Evolutionary conservation across 2,329 filamentous ascomycete species (phyloP).

Genomic region (Verticillium klebahnii): DNA sequence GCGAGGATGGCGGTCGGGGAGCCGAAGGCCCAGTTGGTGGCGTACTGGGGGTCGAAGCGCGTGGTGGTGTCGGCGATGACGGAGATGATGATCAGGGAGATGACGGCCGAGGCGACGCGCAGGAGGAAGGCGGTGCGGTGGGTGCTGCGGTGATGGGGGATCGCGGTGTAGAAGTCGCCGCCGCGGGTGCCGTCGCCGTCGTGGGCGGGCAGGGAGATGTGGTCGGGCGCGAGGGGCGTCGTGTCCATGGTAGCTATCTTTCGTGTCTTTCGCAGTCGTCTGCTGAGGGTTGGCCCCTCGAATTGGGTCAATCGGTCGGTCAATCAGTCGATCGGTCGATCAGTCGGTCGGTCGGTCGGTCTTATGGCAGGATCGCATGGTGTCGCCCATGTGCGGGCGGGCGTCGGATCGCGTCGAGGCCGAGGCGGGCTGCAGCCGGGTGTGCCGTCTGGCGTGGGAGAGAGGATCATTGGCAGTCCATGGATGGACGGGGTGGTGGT

Average conservation of each 20-base stretch:
- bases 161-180: slow-evolving; percentile 10
- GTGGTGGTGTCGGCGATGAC: not conserved
- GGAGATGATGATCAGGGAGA: slow-evolving; percentile 5
- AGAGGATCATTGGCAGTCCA: not conserved
- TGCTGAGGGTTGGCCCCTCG: not conserved
- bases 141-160: slow-evolving; percentile 11
- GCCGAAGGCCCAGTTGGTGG: slow-evolving; percentile 1
- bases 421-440: not conserved
- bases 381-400: not conserved
- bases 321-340: not conserved
- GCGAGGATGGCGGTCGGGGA: slow-evolving; percentile 3
- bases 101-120: slow-evolving; percentile 7
- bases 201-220: slow-evolving; percentile 2
- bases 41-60: not conserved
- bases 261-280: not conserved
- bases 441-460: not conserved
- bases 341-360: not conserved
- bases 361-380: not conserved
- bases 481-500: no score
- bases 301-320: not conserved
- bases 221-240: slow-evolving; percentile 8
- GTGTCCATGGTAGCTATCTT: slow-evolving; percentile 8
- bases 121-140: slow-evolving; percentile 7
- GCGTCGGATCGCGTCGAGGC: not conserved
- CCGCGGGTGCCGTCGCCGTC: slow-evolving; percentile 3